Conservation (phyloP, 1,139 yeast species). For the Kodamaea suecica region DNA sequence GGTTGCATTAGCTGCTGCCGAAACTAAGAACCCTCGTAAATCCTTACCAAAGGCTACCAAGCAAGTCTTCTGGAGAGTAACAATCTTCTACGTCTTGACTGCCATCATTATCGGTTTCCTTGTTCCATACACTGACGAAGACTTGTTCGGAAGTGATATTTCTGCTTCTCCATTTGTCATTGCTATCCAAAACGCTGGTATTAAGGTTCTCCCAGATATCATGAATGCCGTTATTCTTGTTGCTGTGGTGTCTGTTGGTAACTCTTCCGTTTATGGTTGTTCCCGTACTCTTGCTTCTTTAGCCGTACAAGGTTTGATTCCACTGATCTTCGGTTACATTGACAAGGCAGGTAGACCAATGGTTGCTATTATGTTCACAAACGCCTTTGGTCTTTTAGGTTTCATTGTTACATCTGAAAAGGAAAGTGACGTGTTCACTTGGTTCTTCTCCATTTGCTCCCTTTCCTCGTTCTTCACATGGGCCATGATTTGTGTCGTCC, state of each 20-base stretch:
- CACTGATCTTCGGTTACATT: slow-evolving; percentile 46
- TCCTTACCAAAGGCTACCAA: slow-evolving; percentile 24
- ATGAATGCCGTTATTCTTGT: slow-evolving; percentile 53
- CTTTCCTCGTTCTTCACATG: slow-evolving; percentile 58
- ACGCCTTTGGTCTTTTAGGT: slow-evolving; percentile 57
- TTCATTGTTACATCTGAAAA: slow-evolving; percentile 50
- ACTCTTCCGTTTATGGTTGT: slow-evolving; percentile 55
- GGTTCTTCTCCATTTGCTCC: slow-evolving; percentile 68
- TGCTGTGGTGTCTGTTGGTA: slow-evolving; percentile 53
- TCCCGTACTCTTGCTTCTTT: slow-evolving; percentile 54
- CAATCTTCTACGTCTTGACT: slow-evolving; percentile 30
- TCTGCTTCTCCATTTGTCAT: slow-evolving; percentile 43
- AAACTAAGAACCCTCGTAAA: slow-evolving; percentile 20
- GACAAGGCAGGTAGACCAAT: slow-evolving; percentile 59
- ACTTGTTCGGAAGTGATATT: slow-evolving; percentile 35
- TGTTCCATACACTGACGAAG: slow-evolving; percentile 38
- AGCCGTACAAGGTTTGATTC: slow-evolving; percentile 50
- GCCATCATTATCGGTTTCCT: slow-evolving; percentile 47
- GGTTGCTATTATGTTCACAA: slow-evolving; percentile 48
- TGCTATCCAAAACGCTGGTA: slow-evolving; percentile 38
- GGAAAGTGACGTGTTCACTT: slow-evolving; percentile 51
- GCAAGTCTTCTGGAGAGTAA: slow-evolving; percentile 24
- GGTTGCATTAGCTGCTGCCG: slow-evolving; percentile 26
- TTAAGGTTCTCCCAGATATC: slow-evolving; percentile 44
- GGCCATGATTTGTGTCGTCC: slow-evolving; percentile 51